These are phyloP conservation scores for Groenewaldozyma auringiensis DNA, from an alignment of 1,139 yeast genomes.

Conservation along the genomic window DNA sequence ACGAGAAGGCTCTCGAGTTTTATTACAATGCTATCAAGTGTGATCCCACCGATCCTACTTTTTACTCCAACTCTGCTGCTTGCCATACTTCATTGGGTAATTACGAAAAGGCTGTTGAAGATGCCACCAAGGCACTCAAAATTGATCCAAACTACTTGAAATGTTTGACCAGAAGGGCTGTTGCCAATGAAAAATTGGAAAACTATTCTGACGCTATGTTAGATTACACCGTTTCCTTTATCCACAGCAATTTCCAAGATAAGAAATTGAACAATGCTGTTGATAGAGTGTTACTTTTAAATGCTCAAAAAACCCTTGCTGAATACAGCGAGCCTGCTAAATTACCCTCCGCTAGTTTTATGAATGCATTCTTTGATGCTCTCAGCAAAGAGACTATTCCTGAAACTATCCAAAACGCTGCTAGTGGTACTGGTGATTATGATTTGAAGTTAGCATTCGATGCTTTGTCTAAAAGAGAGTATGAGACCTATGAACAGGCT, in stretches of 20 bases:
- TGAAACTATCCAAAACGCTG: conserved; percentile 38
- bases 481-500: conserved; percentile 69
- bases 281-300: conserved; percentile 75
- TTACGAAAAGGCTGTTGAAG: conserved; percentile 76
- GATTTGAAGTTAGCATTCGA: conserved; percentile 62
- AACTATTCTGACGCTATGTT: conserved; percentile 78
- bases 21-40: conserved; percentile 72
- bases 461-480: conserved; percentile 54
- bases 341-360: conserved; percentile 80
- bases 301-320: conserved; percentile 40
- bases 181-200: conserved; percentile 78
- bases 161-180: conserved; percentile 63
- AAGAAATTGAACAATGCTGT: conserved; percentile 71
- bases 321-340: conserved; percentile 46
- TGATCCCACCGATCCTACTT: conserved; percentile 69
- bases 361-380: conserved; percentile 81
- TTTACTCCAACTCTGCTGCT: conserved; percentile 91
- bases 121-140: conserved; percentile 76
- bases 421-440: conserved; percentile 51
- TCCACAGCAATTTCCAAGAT: conserved; percentile 50
- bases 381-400: conserved; percentile 38
- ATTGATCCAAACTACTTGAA: conserved; percentile 86
- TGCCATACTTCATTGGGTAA: conserved; percentile 80
- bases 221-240: conserved; percentile 69
- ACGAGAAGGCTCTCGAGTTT: conserved; percentile 62